Percentiles rank a stretch among this genome's conserved stretches.
Evolutionary conservation across 331 rosid genomes (phyloP).

Genomic region (Stylosanthes scabra): DNA sequence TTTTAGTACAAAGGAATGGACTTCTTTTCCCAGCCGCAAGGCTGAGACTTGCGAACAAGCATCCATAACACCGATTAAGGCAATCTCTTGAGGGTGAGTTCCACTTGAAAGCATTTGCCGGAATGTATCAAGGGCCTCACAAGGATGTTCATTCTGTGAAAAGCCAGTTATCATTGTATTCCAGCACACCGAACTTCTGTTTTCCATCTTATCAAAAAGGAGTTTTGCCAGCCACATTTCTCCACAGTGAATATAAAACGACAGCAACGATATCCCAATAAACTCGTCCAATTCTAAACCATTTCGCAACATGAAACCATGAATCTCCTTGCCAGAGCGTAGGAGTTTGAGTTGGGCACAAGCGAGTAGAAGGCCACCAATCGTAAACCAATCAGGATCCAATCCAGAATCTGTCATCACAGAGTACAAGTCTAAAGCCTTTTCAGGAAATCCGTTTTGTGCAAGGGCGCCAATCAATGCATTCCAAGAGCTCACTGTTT

Average conservation of each 20-base stretch:
- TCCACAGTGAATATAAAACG: slow-evolving; percentile 64
- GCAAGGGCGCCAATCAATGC: slow-evolving; percentile 76
- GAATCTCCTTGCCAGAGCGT: slow-evolving; percentile 65
- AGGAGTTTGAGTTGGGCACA: slow-evolving; percentile 62
- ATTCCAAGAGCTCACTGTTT: slow-evolving; percentile 85
- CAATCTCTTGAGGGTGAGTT: slow-evolving; percentile 53
- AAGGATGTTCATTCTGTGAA: slow-evolving; percentile 70
- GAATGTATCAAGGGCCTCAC: slow-evolving; percentile 64
- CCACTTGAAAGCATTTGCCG: slow-evolving; percentile 64
- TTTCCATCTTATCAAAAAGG: slow-evolving; percentile 56
- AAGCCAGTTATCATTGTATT: slow-evolving; percentile 72
- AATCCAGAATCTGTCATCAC: slow-evolving; percentile 66
- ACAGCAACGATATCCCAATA: slow-evolving; percentile 68
- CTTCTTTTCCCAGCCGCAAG: slow-evolving; percentile 75
- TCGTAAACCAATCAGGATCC: slow-evolving; percentile 63
- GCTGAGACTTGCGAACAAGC: slow-evolving; percentile 79
- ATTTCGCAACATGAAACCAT: slow-evolving; percentile 69
- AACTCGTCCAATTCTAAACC: slow-evolving; percentile 71
- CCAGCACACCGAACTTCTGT: slow-evolving; percentile 67
- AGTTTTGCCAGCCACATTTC: slow-evolving; percentile 50
- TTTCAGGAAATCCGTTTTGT: slow-evolving; percentile 76
- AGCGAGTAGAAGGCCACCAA: slow-evolving; percentile 75
- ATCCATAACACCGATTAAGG: slow-evolving; percentile 58
- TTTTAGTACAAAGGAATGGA: slow-evolving; percentile 73
- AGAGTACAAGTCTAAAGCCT: slow-evolving; percentile 69